Percentiles rank a stretch among this genome's conserved stretches.
phyloP scores from a whole-genome alignment of 208 protist species.

The Trypanosoma boissoni region DNA sequence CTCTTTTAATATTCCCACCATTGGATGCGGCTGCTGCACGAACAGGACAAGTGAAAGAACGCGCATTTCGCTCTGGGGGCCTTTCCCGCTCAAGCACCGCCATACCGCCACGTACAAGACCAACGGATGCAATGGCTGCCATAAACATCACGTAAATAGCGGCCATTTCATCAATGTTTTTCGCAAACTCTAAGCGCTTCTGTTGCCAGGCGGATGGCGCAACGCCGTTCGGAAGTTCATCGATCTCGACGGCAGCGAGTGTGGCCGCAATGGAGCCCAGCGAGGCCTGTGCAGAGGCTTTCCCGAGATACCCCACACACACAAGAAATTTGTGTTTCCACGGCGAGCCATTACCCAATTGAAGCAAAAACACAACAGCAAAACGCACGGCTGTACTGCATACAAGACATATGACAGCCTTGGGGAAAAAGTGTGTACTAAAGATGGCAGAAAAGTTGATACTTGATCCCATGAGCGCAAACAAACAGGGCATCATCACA shows the following conservation, averaged over 20 bases:
- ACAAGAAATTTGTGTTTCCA: constrained; percentile 61
- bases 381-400: constrained; percentile 58
- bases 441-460: constrained; percentile 65
- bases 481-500: constrained; percentile 66
- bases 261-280: constrained; percentile 62
- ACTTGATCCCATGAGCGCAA: constrained; percentile 70
- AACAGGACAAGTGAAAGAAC: not conserved
- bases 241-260: constrained; percentile 43
- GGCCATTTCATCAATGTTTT: constrained; percentile 67
- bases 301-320: constrained; percentile 65
- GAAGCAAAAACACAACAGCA: constrained; percentile 45
- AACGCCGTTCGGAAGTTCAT: constrained; percentile 26
- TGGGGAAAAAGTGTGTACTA: constrained; percentile 62
- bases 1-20: too few relatives aligned
- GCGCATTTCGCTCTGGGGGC: not conserved
- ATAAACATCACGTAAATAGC: constrained; percentile 83
- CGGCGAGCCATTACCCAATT: constrained; percentile 46
- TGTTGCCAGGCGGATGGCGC: constrained; percentile 20
- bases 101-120: constrained; percentile 54
- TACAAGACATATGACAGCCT: constrained; percentile 54
- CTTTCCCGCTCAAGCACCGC: constrained; percentile 31
- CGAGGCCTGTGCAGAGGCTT: constrained; percentile 75
- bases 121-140: constrained; percentile 59
- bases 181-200: constrained; percentile 39
- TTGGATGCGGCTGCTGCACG: not conserved